Conservation (phyloP, 768 basidiomycete genomes). For the Mycena metata region DNA sequence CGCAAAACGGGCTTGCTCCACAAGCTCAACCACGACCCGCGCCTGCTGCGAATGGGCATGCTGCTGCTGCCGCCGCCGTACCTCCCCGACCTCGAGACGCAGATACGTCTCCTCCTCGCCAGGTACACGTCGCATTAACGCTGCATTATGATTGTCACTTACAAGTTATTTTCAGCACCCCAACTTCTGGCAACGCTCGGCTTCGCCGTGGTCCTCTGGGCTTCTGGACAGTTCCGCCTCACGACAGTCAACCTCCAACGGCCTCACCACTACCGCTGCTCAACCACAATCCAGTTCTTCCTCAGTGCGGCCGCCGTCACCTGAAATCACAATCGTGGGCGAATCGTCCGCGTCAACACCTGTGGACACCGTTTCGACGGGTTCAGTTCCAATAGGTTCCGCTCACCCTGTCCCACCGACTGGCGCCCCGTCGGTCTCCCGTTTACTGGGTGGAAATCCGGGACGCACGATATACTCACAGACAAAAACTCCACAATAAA, state of each 20-base stretch:
- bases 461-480: slow-evolving; percentile 78
- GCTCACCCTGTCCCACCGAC: slow-evolving; percentile 44
- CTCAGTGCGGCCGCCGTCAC: neutral
- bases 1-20: slow-evolving; percentile 42
- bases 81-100: slow-evolving; percentile 41
- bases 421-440: slow-evolving; percentile 58
- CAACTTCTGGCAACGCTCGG: slow-evolving; percentile 30
- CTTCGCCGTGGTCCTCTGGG: slow-evolving; percentile 20
- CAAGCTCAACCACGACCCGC: slow-evolving; percentile 44
- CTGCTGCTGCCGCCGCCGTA: slow-evolving; percentile 8
- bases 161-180: slow-evolving; percentile 19
- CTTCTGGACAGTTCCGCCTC: slow-evolving; percentile 14
- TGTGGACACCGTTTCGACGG: neutral
- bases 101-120: slow-evolving; percentile 29
- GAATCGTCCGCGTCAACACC: neutral
- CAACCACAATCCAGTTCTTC: slow-evolving; percentile 4
- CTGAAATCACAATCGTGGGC: too few species aligned
- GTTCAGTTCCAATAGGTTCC: too few species aligned
- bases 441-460: slow-evolving; percentile 59
- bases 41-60: slow-evolving; percentile 44
- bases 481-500: slow-evolving; percentile 53
- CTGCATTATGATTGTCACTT: neutral
- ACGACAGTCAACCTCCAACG: slow-evolving; percentile 12
- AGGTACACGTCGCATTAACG: neutral
- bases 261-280: neutral